Conservation (phyloP, 2,329 filamentous ascomycete genomes). For the Fonsecaea nubica region DNA sequence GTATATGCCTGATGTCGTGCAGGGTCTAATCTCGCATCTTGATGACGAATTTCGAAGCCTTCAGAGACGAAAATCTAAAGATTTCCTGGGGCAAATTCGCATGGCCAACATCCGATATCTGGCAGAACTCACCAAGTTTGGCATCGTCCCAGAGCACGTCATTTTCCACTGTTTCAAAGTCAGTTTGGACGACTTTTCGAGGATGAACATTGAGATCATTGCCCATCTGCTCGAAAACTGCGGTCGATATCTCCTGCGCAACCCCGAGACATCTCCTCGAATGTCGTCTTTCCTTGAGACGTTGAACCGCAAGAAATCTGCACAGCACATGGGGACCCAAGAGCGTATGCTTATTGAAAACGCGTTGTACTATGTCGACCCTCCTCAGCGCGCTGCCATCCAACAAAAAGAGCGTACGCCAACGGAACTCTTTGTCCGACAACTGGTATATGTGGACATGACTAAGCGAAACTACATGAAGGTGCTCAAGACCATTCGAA, state of each 20-base stretch:
- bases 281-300: conserved; percentile 96
- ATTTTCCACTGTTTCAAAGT: conserved; percentile 99
- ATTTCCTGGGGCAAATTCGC: conserved; percentile 92
- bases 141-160: conserved; percentile 95
- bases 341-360: conserved; percentile 99
- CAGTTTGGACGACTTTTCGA: conserved; percentile 93
- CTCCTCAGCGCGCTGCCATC: conserved; percentile 89
- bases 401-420: conserved; percentile 96
- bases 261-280: conserved; percentile 86
- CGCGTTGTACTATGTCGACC: conserved; percentile 96
- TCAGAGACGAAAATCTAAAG: conserved; percentile 95
- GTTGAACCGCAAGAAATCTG: conserved; percentile 91
- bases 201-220: conserved; percentile 99
- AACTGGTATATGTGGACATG: conserved; percentile 90
- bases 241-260: conserved; percentile 89
- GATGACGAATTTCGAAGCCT: conserved; percentile 97
- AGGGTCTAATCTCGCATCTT: conserved; percentile 86
- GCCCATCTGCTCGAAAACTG: conserved; percentile 96
- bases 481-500: conserved; percentile 89
- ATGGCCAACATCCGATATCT: conserved; percentile 97
- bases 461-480: conserved; percentile 94
- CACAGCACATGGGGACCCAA: conserved; percentile 92
- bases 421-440: conserved; percentile 89
- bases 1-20: conserved; percentile 93
- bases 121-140: conserved; percentile 96